Conservation (phyloP, 2,329 filamentous ascomycete genomes). For the Epichloe typhina region DNA sequence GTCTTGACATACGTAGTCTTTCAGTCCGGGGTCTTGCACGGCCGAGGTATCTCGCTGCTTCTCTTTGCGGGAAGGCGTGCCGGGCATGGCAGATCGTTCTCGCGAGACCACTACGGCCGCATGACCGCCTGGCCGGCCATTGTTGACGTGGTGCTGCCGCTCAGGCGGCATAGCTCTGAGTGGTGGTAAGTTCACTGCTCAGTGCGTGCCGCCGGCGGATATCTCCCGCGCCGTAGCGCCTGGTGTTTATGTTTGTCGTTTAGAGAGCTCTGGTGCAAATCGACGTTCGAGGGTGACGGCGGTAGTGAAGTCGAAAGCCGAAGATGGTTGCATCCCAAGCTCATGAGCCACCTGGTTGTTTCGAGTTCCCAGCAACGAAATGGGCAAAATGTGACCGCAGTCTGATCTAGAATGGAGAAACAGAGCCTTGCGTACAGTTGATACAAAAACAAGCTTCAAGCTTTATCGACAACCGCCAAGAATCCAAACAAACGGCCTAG, state of each 20-base stretch:
- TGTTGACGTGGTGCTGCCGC: conserved; percentile 27
- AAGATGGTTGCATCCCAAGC: background rate
- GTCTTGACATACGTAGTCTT: conserved; percentile 53
- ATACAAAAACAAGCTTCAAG: background rate
- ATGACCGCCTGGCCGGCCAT: conserved; percentile 25
- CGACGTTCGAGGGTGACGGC: background rate
- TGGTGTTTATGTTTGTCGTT: background rate
- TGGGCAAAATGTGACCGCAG: background rate
- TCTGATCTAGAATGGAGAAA: background rate
- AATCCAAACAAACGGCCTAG: background rate
- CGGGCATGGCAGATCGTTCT: conserved; percentile 32
- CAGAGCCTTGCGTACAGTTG: background rate
- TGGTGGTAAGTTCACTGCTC: conserved; percentile 4
- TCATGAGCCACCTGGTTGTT: background rate
- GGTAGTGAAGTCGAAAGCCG: background rate
- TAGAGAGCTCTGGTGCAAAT: background rate
- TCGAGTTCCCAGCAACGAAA: background rate
- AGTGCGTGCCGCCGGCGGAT: conserved; percentile 4
- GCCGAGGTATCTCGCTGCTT: conserved; percentile 49
- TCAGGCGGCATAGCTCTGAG: conserved; percentile 13
- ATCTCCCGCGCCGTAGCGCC: background rate
- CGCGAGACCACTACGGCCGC: conserved; percentile 24
- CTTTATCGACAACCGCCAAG: background rate
- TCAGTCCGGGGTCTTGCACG: conserved; percentile 63
- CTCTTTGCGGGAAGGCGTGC: conserved; percentile 50